Percentiles rank a stretch among this genome's conserved stretches.
phyloP scores from a whole-genome alignment of 192 early-diverging fungal genomes.

The Jimgerdemannia flammicorona region DNA sequence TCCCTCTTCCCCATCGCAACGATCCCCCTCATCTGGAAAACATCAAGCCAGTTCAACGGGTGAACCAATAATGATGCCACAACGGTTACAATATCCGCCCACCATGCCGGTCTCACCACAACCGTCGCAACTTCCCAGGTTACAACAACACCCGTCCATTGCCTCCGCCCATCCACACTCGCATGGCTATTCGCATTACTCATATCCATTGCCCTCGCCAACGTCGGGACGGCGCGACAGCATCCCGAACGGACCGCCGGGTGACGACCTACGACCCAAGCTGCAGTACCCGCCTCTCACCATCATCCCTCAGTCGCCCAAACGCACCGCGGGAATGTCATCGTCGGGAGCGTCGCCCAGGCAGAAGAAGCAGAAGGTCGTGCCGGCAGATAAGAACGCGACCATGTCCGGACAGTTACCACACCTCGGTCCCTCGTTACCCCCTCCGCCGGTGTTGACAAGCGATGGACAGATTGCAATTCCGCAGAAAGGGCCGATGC shows the following conservation, averaged over 20 bases:
- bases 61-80: background rate
- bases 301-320: background rate
- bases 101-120: background rate
- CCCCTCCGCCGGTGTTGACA: background rate
- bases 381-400: background rate
- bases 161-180: background rate
- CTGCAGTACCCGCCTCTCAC: background rate
- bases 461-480: background rate
- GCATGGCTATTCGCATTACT: background rate
- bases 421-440: too few species aligned
- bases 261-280: background rate
- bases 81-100: background rate
- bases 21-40: background rate
- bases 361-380: background rate
- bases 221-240: background rate
- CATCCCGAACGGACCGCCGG: background rate
- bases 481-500: background rate
- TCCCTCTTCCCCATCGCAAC: background rate
- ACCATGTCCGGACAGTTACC: background rate
- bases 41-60: background rate
- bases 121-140: background rate
- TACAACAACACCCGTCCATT: background rate
- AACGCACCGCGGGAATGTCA: background rate
- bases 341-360: background rate
- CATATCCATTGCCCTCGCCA: background rate